A percentile compares a stretch with the other conserved stretches of the same genome.
Evolutionary conservation across 306 rosid species (phyloP).

Genomic region (Fragaria vesca): DNA sequence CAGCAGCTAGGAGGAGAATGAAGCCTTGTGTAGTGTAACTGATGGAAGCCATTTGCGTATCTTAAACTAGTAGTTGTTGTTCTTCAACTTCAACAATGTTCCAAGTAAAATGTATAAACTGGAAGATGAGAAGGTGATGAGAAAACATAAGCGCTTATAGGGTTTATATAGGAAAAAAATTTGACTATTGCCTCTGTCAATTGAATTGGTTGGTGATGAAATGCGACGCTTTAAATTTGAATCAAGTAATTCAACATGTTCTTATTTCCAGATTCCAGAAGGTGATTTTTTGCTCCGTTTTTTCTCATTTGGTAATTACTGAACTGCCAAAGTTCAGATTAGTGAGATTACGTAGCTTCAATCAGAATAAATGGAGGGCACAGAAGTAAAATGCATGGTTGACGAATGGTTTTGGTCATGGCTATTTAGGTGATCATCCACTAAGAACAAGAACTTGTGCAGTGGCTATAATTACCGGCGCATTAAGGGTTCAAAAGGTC

Average conservation of each 20-base stretch:
- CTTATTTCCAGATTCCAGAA: not conserved
- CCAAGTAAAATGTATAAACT: not conserved
- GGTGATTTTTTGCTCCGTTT: not conserved
- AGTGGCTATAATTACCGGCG: not conserved
- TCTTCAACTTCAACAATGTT: not conserved
- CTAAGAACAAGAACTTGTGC: constrained; percentile 1
- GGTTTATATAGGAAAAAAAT: constrained; percentile 9
- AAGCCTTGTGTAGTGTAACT: constrained; percentile 19
- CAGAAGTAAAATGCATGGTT: not conserved
- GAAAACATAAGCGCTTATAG: not conserved
- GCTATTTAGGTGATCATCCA: constrained; percentile 17
- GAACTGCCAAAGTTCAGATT: not conserved
- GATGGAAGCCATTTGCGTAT: constrained; percentile 19
- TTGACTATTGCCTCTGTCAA: not conserved
- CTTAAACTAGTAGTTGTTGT: not conserved
- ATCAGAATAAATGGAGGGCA: constrained; percentile 1
- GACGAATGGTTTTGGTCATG: not conserved
- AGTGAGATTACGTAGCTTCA: not conserved
- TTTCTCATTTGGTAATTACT: constrained; percentile 12
- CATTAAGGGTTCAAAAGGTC: constrained; percentile 11
- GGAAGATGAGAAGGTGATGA: constrained; percentile 5
- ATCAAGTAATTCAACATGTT: constrained; percentile 4
- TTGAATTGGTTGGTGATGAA: constrained; percentile 4
- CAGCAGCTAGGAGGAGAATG: constrained; percentile 33
- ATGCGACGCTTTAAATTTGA: not conserved